These are phyloP conservation scores for Backusella australiensis DNA, from an alignment of 192 early-diverging fungal genomes.

Conservation along the genomic window DNA sequence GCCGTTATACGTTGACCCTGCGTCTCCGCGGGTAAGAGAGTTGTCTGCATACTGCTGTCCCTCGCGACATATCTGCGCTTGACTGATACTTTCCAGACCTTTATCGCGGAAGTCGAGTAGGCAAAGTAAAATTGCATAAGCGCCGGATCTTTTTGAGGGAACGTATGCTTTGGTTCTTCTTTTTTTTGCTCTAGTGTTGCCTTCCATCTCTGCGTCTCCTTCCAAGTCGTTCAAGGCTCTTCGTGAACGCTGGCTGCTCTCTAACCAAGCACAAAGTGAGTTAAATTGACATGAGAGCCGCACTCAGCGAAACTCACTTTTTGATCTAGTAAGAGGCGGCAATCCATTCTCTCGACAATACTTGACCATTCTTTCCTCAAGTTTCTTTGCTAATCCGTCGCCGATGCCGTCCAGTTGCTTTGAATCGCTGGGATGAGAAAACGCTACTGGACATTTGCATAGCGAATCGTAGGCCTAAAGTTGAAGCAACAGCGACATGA, in stretches of 20 bases:
- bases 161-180: constrained; percentile 54
- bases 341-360: constrained; percentile 55
- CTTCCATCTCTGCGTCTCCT: not conserved
- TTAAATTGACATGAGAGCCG: not conserved
- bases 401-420: constrained; percentile 65
- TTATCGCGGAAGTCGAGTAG: constrained; percentile 42
- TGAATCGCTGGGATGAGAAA: constrained; percentile 60
- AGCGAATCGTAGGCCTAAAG: constrained; percentile 62
- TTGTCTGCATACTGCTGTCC: constrained; percentile 67
- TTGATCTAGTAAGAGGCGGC: constrained; percentile 34
- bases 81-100: constrained; percentile 47
- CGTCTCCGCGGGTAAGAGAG: constrained; percentile 58
- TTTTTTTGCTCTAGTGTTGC: not conserved
- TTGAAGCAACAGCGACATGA: not conserved
- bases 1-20: constrained; percentile 60
- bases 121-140: constrained; percentile 78
- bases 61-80: constrained; percentile 62
- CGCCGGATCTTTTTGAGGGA: constrained; percentile 73
- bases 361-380: constrained; percentile 51
- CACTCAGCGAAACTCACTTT: not conserved
- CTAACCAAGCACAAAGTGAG: not conserved
- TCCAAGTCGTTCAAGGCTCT: not conserved
- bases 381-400: constrained; percentile 42
- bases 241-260: not conserved
- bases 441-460: constrained; percentile 52